phyloP scores from a whole-genome alignment of 73 alveolate species.

The Stentor roeselii region DNA sequence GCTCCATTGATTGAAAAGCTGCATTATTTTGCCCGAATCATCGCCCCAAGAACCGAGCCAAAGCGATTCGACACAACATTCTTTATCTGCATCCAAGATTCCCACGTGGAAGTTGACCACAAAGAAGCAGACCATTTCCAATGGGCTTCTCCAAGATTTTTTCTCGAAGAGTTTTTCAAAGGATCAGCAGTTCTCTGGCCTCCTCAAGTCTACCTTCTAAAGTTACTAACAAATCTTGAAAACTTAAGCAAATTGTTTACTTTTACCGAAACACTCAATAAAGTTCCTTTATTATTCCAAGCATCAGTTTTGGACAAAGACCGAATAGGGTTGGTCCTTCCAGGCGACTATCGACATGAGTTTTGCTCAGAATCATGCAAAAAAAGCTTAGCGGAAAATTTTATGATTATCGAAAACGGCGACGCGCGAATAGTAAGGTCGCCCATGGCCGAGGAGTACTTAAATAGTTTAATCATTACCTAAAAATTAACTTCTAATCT shows the following conservation, averaged over 20 bases:
- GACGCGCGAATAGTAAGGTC: no score
- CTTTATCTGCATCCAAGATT: not conserved
- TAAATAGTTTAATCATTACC: no score
- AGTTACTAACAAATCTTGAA: not conserved
- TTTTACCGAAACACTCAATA: not conserved
- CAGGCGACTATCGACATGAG: not conserved
- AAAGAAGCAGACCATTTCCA: not conserved
- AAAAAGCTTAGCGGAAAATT: no score
- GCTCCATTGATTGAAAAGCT: not conserved
- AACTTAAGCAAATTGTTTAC: not conserved
- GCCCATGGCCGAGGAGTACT: no score
- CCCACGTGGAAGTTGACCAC: not conserved
- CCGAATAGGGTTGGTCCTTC: not conserved
- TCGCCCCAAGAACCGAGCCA: not conserved
- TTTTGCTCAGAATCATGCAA: no score
- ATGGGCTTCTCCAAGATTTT: not conserved
- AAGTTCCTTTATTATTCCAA: not conserved
- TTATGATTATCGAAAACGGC: no score
- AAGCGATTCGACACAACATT: slow-evolving; percentile 9
- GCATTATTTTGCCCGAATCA: not conserved
- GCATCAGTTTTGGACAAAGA: not conserved
- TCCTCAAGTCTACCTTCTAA: not conserved
- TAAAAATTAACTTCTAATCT: no score
- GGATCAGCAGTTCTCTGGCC: not conserved
- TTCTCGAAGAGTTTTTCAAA: not conserved